Percentiles rank a stretch among this genome's conserved stretches.
Evolutionary conservation across 768 basidiomycete genomes (phyloP).

Genomic region (Pleurotus djamor): DNA sequence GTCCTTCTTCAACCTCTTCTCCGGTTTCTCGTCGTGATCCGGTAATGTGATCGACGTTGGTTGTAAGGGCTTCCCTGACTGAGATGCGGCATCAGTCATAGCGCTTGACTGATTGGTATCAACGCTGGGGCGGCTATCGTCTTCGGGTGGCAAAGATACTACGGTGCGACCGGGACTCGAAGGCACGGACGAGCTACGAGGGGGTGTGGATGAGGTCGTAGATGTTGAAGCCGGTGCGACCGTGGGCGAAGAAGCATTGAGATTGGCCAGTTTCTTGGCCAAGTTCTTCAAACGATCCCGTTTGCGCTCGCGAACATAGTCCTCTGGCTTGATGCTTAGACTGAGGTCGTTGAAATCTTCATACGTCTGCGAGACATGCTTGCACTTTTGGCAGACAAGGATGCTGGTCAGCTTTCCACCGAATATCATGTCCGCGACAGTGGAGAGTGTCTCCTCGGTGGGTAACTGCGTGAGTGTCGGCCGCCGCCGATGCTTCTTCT

Average conservation of each 20-base stretch:
- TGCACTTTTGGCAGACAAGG: slow-evolving; percentile 93
- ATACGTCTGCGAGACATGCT: slow-evolving; percentile 87
- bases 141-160: slow-evolving; percentile 3
- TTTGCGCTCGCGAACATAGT: slow-evolving; percentile 70
- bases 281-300: slow-evolving; percentile 76
- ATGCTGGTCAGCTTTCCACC: slow-evolving; percentile 87
- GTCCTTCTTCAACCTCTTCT: slow-evolving; percentile 26
- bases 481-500: slow-evolving; percentile 33
- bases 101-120: not conserved
- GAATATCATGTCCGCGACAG: slow-evolving; percentile 90
- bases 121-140: slow-evolving; percentile 18
- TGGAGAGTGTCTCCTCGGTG: slow-evolving; percentile 49
- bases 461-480: slow-evolving; percentile 16
- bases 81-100: not conserved
- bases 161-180: slow-evolving; percentile 23
- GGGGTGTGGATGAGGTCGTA: slow-evolving; percentile 22
- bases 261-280: slow-evolving; percentile 58
- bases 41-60: not conserved
- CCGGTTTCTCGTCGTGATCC: slow-evolving; percentile 22
- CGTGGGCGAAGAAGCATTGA: slow-evolving; percentile 20
- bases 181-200: slow-evolving; percentile 61
- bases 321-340: slow-evolving; percentile 82
- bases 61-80: not conserved
- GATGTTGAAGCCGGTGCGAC: slow-evolving; percentile 9
- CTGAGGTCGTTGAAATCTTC: slow-evolving; percentile 96